A percentile compares a stretch with the other conserved stretches of the same genome.
Conservation (phyloP, 495 filamentous ascomycete species). For the Delitschia confertaspora region DNA sequence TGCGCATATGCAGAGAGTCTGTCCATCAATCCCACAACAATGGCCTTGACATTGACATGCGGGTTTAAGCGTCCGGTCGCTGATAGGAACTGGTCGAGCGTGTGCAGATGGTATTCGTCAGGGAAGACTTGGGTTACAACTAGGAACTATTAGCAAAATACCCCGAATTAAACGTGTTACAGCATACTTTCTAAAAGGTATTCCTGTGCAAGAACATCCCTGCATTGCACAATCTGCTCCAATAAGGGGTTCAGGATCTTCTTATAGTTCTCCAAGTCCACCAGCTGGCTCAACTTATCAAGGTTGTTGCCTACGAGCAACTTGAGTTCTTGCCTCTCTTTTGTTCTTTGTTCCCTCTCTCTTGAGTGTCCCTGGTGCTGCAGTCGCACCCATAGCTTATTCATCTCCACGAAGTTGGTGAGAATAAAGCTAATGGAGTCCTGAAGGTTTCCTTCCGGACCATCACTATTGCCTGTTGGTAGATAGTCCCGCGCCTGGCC, state of each 20-base stretch:
- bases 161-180: too few species aligned
- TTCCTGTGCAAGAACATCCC: constrained; percentile 93
- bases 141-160: constrained; percentile 26
- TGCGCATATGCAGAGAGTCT: constrained; percentile 86
- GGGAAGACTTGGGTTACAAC: constrained; percentile 99
- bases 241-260: constrained; percentile 80
- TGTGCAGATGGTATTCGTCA: constrained; percentile 95
- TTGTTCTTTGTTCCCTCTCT: constrained; percentile 84
- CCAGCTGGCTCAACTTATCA: constrained; percentile 87
- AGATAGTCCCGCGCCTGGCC: constrained; percentile 87
- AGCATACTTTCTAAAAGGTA: constrained; percentile 77
- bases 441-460: constrained; percentile 92
- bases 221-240: constrained; percentile 95
- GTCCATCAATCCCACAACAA: constrained; percentile 97
- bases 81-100: constrained; percentile 83
- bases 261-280: constrained; percentile 89
- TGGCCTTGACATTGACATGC: constrained; percentile 93
- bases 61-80: constrained; percentile 87
- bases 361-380: constrained; percentile 97
- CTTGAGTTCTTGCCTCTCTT: constrained; percentile 90
- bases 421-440: constrained; percentile 95
- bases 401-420: constrained; percentile 99
- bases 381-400: constrained; percentile 95
- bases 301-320: constrained; percentile 92
- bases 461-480: constrained; percentile 71